Conservation (phyloP, 257 asterid genomes). For the Penstemon davidsonii region DNA sequence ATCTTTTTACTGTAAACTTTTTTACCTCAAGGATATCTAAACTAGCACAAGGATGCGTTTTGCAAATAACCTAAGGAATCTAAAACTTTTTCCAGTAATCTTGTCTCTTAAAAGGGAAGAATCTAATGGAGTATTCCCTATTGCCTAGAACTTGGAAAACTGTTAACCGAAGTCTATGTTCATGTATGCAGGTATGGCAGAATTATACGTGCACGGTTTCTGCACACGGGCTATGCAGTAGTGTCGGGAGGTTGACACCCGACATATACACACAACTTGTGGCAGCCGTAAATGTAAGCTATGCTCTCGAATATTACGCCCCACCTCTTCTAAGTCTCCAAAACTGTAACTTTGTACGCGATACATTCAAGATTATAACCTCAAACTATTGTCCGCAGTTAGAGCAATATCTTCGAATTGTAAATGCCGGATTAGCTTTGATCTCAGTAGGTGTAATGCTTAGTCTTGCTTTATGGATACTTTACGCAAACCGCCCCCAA, state of each 20-base stretch:
- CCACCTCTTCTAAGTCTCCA: constrained; percentile 71
- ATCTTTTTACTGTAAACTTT: too few species aligned
- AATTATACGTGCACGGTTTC: constrained; percentile 48
- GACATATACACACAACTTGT: constrained; percentile 46
- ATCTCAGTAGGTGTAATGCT: constrained; percentile 92
- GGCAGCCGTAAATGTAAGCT: constrained; percentile 78
- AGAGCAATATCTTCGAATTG: constrained; percentile 55
- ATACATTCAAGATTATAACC: constrained; percentile 74
- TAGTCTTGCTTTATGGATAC: constrained; percentile 83
- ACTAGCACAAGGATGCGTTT: too few species aligned
- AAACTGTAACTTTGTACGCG: constrained; percentile 89
- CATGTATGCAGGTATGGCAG: constrained; percentile 49
- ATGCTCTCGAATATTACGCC: constrained; percentile 80
- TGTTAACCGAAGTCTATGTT: neutral
- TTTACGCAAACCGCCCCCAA: constrained; percentile 99
- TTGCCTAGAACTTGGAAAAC: neutral
- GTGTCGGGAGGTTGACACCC: constrained; percentile 54
- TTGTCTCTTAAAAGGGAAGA: too few species aligned
- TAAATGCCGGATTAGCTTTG: constrained; percentile 72
- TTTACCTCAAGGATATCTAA: too few species aligned
- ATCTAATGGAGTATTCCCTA: too few species aligned
- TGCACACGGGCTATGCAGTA: constrained; percentile 41
- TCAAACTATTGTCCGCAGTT: constrained; percentile 65
- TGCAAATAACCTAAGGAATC: too few species aligned
- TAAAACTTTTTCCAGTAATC: too few species aligned